A percentile compares a stretch with the other conserved stretches of the same genome.
These are phyloP conservation scores for Bauhinia variegata DNA, from an alignment of 306 rosid species.

Conservation along the genomic window DNA sequence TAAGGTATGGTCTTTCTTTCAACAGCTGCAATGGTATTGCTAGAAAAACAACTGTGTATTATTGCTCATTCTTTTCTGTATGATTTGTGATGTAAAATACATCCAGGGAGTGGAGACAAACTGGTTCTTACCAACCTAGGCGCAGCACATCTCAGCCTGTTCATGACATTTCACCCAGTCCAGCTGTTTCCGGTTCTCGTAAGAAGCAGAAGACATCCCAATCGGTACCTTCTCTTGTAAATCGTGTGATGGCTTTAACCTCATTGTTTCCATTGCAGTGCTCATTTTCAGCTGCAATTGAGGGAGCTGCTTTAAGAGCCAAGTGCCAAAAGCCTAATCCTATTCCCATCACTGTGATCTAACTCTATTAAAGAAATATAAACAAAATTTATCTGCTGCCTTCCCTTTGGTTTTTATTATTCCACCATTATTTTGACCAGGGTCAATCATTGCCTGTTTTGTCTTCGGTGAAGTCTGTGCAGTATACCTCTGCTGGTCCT, in stretches of 20 bases:
- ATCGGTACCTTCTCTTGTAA: constrained; percentile 55
- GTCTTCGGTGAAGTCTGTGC: constrained; percentile 59
- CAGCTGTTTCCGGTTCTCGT: constrained; percentile 74
- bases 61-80: constrained; percentile 23
- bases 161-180: constrained; percentile 72
- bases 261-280: constrained; percentile 10
- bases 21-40: constrained; percentile 8
- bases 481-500: constrained; percentile 57
- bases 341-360: too few relatives aligned
- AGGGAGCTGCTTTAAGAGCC: constrained; percentile 32
- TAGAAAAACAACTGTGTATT: constrained; percentile 15
- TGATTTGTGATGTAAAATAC: constrained; percentile 31
- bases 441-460: constrained; percentile 65
- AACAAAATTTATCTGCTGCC: neutral
- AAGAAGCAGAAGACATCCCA: constrained; percentile 87
- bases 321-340: too few relatives aligned
- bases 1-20: constrained; percentile 58
- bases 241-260: constrained; percentile 34
- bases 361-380: too few relatives aligned
- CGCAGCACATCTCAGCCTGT: constrained; percentile 65
- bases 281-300: constrained; percentile 26
- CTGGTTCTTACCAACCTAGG: constrained; percentile 75
- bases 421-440: constrained; percentile 36
- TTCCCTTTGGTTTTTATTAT: neutral
- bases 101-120: constrained; percentile 89